Evolutionary conservation across 2,329 filamentous ascomycete genomes (phyloP), one percentile per base, ranked within the genome.

Genomic region (Tolypocladium amazonense): DNA sequence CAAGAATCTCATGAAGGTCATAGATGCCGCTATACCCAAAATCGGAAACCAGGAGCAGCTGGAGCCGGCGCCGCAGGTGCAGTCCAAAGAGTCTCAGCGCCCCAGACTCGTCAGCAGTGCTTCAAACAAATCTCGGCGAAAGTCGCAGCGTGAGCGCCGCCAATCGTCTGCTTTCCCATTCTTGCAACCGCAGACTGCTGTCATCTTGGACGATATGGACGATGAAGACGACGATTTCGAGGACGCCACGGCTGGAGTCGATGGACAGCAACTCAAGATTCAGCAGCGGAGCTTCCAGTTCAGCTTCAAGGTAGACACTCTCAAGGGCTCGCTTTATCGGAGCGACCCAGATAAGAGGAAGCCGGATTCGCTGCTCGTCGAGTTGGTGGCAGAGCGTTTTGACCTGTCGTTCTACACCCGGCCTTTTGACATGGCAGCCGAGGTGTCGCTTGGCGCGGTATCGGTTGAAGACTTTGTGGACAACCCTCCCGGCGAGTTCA

Each of bases 381-480:
- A 97, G 68, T 77, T 99, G 9, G 87, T 97, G 39, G 94, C 94
- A 0, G 89, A 97, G 71, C 83, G 88, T 15, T 99, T 99, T 67
- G 84, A 88, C 58, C 80, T 99, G 15, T 86, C 93, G 63, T 94
- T 95, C 69, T 95, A 92, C 69, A 86, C 96, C 61, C 83, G 93
- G 30, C 87, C 90, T 0, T 97, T 88, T 66, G 93, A 99, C 70
- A 94, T 99, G 87, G 89, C 88, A 33, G 93, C 94, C 1, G 90
- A 97, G 68, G 90, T 99, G 33, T 87, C 91, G 0, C 81, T 99
- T 12, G 89, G 89, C 18, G 92, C 91, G 1, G 79, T 99, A 23
- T 90, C 88, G 0, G 86, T 99, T 3, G 93, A 97, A 68, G 94
- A 99, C 70, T 92, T 97, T 69, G 93, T 99, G 11, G 93, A 94